These are phyloP conservation scores for Curvularia sp. DNA, from an alignment of 2,329 filamentous ascomycete genomes.

Conservation along the genomic window DNA sequence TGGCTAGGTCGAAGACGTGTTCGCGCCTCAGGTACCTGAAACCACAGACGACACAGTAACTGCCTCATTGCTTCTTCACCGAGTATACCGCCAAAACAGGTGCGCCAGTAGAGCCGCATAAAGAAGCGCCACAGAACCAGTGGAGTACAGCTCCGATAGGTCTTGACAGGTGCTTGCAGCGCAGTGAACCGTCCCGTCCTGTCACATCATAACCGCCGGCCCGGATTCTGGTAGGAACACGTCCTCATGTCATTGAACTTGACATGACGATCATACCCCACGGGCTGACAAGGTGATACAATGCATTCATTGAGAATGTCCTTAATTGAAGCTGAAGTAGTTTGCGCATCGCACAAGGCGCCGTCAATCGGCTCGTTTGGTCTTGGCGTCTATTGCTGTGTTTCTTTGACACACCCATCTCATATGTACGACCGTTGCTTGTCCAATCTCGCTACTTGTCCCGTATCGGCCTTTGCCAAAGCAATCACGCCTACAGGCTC, in stretches of 20 bases:
- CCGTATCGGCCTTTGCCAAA: conserved; percentile 31
- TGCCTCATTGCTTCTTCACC: conserved; percentile 25
- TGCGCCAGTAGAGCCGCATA: not conserved
- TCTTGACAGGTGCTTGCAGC: not conserved
- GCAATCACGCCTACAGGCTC: conserved; percentile 39
- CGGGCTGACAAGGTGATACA: conserved; percentile 1
- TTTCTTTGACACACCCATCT: not conserved
- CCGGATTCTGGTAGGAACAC: not conserved
- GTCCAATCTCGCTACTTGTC: conserved; percentile 26
- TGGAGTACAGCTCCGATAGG: not conserved
- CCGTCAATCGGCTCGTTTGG: not conserved
- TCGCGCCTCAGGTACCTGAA: conserved; percentile 32
- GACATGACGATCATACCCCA: not conserved
- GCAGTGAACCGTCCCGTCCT: no score
- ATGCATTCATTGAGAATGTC: not conserved
- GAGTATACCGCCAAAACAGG: conserved; percentile 18
- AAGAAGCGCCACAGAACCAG: not conserved
- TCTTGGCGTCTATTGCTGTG: not conserved
- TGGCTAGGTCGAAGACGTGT: not conserved
- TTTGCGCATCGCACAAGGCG: not conserved
- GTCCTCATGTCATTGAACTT: not conserved
- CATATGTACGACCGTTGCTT: conserved; percentile 35
- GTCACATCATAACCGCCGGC: no score
- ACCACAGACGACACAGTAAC: conserved; percentile 23
- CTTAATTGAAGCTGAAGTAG: not conserved